Base-by-base conservation (phyloP, 257 asterid genomes). In the Rhazya stricta region DNA sequence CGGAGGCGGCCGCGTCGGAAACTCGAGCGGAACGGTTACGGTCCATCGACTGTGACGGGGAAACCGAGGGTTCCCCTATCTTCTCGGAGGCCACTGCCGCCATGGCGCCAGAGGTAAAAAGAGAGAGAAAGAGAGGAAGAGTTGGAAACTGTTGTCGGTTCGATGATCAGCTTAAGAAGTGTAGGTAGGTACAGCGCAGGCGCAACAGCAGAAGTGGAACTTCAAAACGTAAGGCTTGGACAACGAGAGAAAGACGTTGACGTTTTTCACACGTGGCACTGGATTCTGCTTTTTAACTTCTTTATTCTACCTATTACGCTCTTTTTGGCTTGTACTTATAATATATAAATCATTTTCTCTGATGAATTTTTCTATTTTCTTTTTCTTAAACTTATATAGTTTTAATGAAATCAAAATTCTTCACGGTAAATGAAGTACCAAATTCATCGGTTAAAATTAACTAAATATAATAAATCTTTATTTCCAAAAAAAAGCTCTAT, bases 1-100 rank as follows among this genome's bases (percentile, higher is more conserved):
- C 83, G 62, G 86, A n/a, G 53, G 85, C 79, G 48, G 85, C 43
- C 36, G 79, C 85, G 69, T 73, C 84, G 71, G 91, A 69, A 76
- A 74, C 74, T 9, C 63, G 85, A 53, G 57, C 32, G 9, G 97
- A 79, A 79, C 87, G 62, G 56, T 82, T 54, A 42, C 79, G 82
- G 54, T 78, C 89, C 91, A 86, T 84, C 43, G 89, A 82, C 54
- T 79, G 89, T 6, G 91, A 77, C 75, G 78, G 81, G 25, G 91
- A 83, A 69, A 91, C 81, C 53, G 89, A 75, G 79, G 77, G 74
- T n/a, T 86, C 90, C 77, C 70, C 69, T 76, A 85, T 80, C 73
- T 86, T 88, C 83, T 85, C 92, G 50, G 92, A 79, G 5, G 78
- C 89, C 70, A 83, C 79, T 41, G 89, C 88, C 57, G 95, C 88